A percentile compares a stretch with the other conserved stretches of the same genome.
These are phyloP conservation scores for Acanthamoeba healyi DNA, from an alignment of 208 protist species.

Conservation along the genomic window DNA sequence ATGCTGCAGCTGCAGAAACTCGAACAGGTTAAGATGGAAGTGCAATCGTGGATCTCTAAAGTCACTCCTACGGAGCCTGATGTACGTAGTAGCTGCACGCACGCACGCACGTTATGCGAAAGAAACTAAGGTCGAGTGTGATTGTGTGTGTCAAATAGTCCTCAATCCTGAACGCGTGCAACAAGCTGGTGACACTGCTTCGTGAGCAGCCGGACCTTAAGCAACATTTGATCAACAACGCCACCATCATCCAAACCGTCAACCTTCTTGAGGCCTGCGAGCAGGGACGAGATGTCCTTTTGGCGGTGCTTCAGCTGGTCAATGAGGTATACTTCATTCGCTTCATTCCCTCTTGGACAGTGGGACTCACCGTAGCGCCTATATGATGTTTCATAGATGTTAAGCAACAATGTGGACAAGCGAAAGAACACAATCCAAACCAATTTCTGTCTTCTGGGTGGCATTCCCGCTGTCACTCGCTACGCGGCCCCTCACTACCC, in stretches of 20 bases:
- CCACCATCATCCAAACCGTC: slow-evolving; percentile 72
- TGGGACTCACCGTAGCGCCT: neutral
- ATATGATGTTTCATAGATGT: slow-evolving; percentile 14
- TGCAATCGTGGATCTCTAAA: slow-evolving; percentile 41
- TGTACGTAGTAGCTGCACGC: neutral
- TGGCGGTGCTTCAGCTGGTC: slow-evolving; percentile 57
- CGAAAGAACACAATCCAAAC: slow-evolving; percentile 87
- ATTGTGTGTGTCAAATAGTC: slow-evolving; percentile 27
- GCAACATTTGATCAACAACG: slow-evolving; percentile 82
- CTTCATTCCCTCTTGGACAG: neutral
- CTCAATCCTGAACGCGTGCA: slow-evolving; percentile 69
- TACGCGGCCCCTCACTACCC: slow-evolving; percentile 81
- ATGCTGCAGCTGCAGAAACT: slow-evolving; percentile 72
- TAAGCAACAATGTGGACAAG: slow-evolving; percentile 83
- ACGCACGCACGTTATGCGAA: too few relatives aligned
- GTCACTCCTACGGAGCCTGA: slow-evolving; percentile 7
- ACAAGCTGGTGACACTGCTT: slow-evolving; percentile 67
- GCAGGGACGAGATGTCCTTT: slow-evolving; percentile 49
- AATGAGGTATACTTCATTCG: slow-evolving; percentile 57
- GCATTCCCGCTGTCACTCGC: slow-evolving; percentile 88
- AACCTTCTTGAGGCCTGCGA: slow-evolving; percentile 63
- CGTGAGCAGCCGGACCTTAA: slow-evolving; percentile 75
- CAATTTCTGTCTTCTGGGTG: slow-evolving; percentile 89
- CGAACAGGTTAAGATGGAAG: slow-evolving; percentile 61
- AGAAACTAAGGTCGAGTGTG: too few relatives aligned